Conservation (phyloP, 495 filamentous ascomycete genomes). For the Aspergillus bertholletiae region DNA sequence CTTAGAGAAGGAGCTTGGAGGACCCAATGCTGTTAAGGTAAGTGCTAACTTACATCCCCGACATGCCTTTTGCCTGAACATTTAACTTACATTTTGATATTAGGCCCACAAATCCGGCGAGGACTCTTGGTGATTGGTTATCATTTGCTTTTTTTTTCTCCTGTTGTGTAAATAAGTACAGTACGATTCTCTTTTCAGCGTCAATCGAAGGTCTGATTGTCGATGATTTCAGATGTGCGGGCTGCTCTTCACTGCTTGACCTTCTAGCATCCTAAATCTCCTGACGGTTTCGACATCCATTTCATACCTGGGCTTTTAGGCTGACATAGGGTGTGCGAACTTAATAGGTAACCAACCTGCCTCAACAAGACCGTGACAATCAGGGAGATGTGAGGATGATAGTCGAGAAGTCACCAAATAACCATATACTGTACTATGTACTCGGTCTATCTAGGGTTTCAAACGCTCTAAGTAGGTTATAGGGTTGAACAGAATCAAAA, state of each 20-base stretch:
- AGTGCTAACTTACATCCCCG: conserved; percentile 12
- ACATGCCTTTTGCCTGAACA: neutral
- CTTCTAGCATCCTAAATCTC: neutral
- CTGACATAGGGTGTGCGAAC: neutral
- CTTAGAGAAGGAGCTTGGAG: conserved; percentile 82
- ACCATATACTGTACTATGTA: neutral
- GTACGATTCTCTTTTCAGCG: conserved; percentile 35
- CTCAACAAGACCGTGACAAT: neutral
- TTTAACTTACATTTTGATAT: neutral
- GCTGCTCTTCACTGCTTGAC: neutral
- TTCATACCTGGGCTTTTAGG: neutral
- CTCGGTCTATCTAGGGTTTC: too few relatives aligned
- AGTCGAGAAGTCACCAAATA: too few relatives aligned
- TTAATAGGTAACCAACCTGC: neutral
- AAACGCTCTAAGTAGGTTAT: too few relatives aligned
- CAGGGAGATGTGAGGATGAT: neutral
- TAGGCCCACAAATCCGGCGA: conserved; percentile 43
- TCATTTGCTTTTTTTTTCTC: conserved; percentile 5
- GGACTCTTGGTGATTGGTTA: conserved; percentile 38
- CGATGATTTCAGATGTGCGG: conserved; percentile 15
- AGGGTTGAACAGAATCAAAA: too few relatives aligned
- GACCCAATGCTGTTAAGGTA: conserved; percentile 47
- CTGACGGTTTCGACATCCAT: neutral
- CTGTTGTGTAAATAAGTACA: conserved; percentile 45
- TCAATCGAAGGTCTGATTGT: conserved; percentile 28